These are phyloP conservation scores for Fusarium musae DNA, from an alignment of 2,329 filamentous ascomycete species.

Conservation along the genomic window DNA sequence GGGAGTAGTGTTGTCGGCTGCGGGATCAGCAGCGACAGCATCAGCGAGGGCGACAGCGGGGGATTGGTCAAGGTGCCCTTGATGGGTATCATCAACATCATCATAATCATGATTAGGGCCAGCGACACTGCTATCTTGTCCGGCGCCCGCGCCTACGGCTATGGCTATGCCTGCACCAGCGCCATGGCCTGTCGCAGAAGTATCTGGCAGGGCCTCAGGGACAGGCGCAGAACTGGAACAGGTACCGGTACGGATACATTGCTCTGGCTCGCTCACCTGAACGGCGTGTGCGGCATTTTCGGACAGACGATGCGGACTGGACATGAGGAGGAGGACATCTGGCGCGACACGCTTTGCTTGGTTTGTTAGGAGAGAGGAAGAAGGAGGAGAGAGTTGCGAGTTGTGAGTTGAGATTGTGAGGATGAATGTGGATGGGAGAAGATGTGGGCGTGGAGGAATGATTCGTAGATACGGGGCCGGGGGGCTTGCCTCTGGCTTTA, in stretches of 20 bases:
- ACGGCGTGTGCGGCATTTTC: slow-evolving; percentile 66
- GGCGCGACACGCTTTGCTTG: slow-evolving; percentile 48
- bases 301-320: slow-evolving; percentile 60
- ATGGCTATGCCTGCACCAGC: slow-evolving; percentile 5
- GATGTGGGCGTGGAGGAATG: slow-evolving; percentile 46
- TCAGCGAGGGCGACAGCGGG: slow-evolving; percentile 28
- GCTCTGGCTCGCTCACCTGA: slow-evolving; percentile 52
- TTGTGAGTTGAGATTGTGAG: slow-evolving; percentile 34
- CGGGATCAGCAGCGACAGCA: slow-evolving; percentile 33
- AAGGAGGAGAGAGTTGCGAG: slow-evolving; percentile 25
- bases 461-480: slow-evolving; percentile 45
- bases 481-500: not conserved
- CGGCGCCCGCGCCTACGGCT: not conserved
- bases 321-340: slow-evolving; percentile 70
- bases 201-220: slow-evolving; percentile 31
- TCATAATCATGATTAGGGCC: slow-evolving; percentile 40
- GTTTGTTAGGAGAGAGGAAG: slow-evolving; percentile 24
- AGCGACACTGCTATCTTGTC: slow-evolving; percentile 21
- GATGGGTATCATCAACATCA: slow-evolving; percentile 39
- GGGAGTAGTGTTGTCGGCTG: slow-evolving; percentile 35
- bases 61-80: slow-evolving; percentile 24
- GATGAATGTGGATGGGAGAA: slow-evolving; percentile 31
- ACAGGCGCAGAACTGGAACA: not conserved
- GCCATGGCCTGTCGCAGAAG: slow-evolving; percentile 23
- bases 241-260: slow-evolving; percentile 4